Evolutionary conservation across 2,329 filamentous ascomycete species (phyloP).

Genomic region (Paecilomyces variotii): DNA sequence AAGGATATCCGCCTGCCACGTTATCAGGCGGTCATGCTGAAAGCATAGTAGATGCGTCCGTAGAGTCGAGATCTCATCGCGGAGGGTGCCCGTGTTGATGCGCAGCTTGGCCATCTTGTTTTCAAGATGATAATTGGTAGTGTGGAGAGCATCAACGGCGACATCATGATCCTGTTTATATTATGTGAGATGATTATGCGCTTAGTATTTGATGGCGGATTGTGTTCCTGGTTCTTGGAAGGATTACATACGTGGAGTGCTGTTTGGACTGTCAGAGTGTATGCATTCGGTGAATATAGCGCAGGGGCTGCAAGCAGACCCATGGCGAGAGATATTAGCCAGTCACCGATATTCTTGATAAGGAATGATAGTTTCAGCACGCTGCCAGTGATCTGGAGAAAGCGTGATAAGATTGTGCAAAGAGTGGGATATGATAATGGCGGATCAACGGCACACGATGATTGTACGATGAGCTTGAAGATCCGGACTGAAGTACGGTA

Average conservation of each 20-base stretch:
- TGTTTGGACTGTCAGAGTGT: not conserved
- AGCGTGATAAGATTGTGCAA: not conserved
- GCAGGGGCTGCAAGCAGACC: not conserved
- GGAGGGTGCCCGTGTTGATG: slow-evolving; percentile 10
- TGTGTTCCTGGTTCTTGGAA: not conserved
- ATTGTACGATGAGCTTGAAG: not conserved
- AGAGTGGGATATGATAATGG: not conserved
- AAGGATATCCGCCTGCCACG: slow-evolving; percentile 28
- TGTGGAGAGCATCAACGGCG: slow-evolving; percentile 13
- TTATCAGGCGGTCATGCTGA: slow-evolving; percentile 19
- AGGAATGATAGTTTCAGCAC: not conserved
- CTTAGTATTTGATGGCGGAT: too few relatives aligned
- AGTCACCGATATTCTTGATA: not conserved
- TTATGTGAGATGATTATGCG: not conserved
- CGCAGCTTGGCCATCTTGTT: slow-evolving; percentile 15
- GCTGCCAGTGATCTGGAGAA: not conserved
- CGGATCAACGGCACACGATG: not conserved
- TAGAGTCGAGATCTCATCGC: slow-evolving; percentile 18
- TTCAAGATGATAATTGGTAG: slow-evolving; percentile 19
- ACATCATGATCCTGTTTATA: slow-evolving; percentile 11
- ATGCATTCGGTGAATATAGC: not conserved
- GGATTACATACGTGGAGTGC: slow-evolving; percentile 10
- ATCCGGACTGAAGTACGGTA: not conserved
- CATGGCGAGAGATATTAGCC: not conserved
- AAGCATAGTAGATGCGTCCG: slow-evolving; percentile 18